Percentiles rank a stretch among this genome's conserved stretches.
Conservation (phyloP, 2,329 filamentous ascomycete species). For the Camillea tinctor region DNA sequence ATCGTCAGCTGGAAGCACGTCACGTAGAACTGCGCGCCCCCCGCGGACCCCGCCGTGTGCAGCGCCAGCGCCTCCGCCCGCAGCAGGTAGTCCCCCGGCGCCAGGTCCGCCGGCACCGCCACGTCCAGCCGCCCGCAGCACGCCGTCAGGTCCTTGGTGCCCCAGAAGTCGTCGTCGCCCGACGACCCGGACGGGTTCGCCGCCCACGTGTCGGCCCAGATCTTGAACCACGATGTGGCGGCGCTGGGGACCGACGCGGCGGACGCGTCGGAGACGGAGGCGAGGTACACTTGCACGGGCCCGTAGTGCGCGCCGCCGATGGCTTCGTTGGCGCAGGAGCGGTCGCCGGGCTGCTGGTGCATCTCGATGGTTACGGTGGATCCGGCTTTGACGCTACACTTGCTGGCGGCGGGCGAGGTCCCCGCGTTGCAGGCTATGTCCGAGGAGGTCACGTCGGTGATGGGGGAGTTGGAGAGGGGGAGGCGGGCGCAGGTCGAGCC, state of each 20-base stretch:
- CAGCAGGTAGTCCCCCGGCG: constrained; percentile 44
- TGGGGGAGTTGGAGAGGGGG: constrained; percentile 50
- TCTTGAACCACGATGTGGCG: constrained; percentile 43
- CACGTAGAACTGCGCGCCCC: constrained; percentile 33
- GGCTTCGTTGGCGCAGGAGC: constrained; percentile 39
- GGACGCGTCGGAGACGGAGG: constrained; percentile 38
- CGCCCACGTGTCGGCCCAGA: constrained; percentile 43
- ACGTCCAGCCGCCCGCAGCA: constrained; percentile 42
- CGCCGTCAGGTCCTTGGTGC: constrained; percentile 41
- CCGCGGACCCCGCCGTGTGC: constrained; percentile 35
- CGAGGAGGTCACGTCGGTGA: constrained; percentile 41
- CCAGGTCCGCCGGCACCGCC: constrained; percentile 38
- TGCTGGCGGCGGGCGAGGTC: constrained; percentile 34
- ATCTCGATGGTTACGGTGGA: constrained; percentile 55
- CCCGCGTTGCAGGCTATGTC: constrained; percentile 44
- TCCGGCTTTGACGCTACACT: constrained; percentile 48
- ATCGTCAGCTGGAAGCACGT: constrained; percentile 31
- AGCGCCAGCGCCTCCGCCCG: constrained; percentile 45
- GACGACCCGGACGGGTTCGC: constrained; percentile 32
- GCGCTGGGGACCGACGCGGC: constrained; percentile 31
- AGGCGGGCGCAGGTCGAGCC: constrained; percentile 46
- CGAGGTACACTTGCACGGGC: constrained; percentile 42
- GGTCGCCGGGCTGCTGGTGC: constrained; percentile 43
- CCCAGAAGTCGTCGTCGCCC: constrained; percentile 46
- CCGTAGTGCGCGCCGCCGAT: constrained; percentile 46